Evolutionary conservation across 1,284 basidiomycete species (phyloP), one percentile per base, ranked within the genome.

Genomic region (Paramarasmius palmivorus): DNA sequence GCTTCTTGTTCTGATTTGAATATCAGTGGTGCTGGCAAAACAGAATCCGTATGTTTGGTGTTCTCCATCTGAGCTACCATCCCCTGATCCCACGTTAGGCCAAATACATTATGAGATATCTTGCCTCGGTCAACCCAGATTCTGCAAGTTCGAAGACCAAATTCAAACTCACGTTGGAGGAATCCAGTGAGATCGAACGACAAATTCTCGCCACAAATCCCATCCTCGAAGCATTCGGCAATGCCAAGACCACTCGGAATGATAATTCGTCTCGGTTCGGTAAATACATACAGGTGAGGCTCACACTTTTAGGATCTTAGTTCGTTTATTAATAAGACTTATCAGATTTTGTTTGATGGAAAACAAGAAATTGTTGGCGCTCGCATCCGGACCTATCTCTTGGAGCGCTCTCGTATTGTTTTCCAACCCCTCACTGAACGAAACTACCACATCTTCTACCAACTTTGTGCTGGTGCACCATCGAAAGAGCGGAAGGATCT

Each of bases 381-480:
- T 12, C 88, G 95, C 38, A 98, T 99, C 65, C 88, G 97, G 59
- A 99, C 97, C 42, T 99, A 99, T 73, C 85, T 99, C 20, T 79
- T 99, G 52, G 97, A 99, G 69, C 92, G 97, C 32, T 98, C 95
- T 37, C 89, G 97, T 60, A 89, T 99, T 59, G 95, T 98, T 52
- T 98, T 97, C 72, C 97, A 99, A 72, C 95, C 97, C 15, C 82
- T 92, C 61, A 94, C 91, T 19, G 97, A 99, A 73, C 88, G 97
- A 54, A 99, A 99, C 72, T 99, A 99, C 71, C 97, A 99, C 73
- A 98, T 99, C 66, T 99, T 99, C 78, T 99, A 99, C 73, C 97
- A 99, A 70, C 78, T 99, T n/a, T 94, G 96, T 63, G 92, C 96
- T 2, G 97, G 97, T 50, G 95, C 94, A 3, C 95, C 96, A 2